Evolutionary conservation across 768 basidiomycete species (phyloP).

Genomic region (Macrocybe gigantea): DNA sequence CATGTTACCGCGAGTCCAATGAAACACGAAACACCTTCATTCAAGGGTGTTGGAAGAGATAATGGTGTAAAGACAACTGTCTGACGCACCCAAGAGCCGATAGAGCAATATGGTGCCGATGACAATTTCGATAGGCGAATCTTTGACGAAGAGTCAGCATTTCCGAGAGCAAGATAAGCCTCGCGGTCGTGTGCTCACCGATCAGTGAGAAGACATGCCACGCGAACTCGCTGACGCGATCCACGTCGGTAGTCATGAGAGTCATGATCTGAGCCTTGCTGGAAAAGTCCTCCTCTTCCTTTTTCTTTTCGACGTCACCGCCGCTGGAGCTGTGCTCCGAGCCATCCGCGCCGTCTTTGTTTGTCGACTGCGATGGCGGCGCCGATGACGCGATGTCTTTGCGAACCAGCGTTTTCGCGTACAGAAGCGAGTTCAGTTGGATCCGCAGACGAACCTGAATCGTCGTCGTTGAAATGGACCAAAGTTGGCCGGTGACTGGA

Average conservation of each 20-base stretch:
- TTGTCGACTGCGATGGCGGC: slow-evolving; percentile 18
- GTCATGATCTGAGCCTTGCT: slow-evolving; percentile 86
- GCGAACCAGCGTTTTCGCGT: slow-evolving; percentile 79
- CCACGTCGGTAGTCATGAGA: slow-evolving; percentile 92
- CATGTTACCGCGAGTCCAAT: slow-evolving; percentile 74
- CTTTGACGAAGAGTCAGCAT: slow-evolving; percentile 21
- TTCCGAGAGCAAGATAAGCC: neutral
- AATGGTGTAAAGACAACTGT: neutral
- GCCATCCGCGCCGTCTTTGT: slow-evolving; percentile 9
- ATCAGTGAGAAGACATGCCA: slow-evolving; percentile 75
- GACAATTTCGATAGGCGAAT: slow-evolving; percentile 72
- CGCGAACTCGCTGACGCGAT: slow-evolving; percentile 80
- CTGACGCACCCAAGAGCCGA: slow-evolving; percentile 55
- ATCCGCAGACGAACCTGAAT: slow-evolving; percentile 66
- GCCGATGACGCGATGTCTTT: slow-evolving; percentile 78
- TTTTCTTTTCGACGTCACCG: neutral
- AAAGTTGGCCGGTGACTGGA: slow-evolving; percentile 62
- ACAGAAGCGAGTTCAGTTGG: slow-evolving; percentile 81
- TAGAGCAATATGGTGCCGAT: slow-evolving; percentile 77
- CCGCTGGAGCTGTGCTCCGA: neutral
- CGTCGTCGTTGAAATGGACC: slow-evolving; percentile 62
- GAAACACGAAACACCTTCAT: slow-evolving; percentile 59
- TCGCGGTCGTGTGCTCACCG: slow-evolving; percentile 33
- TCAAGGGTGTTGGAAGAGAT: neutral
- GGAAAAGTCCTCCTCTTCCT: slow-evolving; percentile 53